A percentile compares a stretch with the other conserved stretches of the same genome.
Conservation (phyloP, 768 basidiomycete genomes). For the Fistulinella prunicolor region DNA sequence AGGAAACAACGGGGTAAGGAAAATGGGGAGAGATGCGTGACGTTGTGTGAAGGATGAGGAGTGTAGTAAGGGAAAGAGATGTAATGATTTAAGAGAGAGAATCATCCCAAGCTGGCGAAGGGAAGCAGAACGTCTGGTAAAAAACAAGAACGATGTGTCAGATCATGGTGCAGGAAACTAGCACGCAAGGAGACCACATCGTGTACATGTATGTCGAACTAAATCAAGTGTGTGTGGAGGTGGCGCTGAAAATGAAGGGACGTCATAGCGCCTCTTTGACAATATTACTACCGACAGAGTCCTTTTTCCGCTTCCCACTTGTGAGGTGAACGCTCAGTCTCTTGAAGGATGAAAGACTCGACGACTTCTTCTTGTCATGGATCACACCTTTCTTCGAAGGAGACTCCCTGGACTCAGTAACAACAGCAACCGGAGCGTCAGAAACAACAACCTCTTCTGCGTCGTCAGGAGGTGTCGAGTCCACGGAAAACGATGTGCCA, state of each 20-base stretch:
- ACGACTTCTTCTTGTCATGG: conserved; percentile 51
- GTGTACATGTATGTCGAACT: conserved; percentile 21
- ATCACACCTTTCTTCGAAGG: conserved; percentile 33
- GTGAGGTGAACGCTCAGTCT: conserved; percentile 44
- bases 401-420: conserved; percentile 30
- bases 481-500: conserved; percentile 38
- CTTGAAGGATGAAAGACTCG: conserved; percentile 56
- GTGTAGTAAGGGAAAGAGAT: conserved; percentile 15
- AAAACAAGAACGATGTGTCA: conserved; percentile 7
- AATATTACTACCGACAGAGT: conserved; percentile 46
- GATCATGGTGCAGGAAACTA: conserved; percentile 13
- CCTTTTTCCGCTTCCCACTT: conserved; percentile 50
- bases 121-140: conserved; percentile 10
- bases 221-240: conserved; percentile 16
- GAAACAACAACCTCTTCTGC: conserved; percentile 32
- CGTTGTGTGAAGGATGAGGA: conserved; percentile 8
- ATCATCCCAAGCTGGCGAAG: conserved; percentile 7
- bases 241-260: conserved; percentile 9
- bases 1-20: conserved; percentile 13
- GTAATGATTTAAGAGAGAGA: conserved; percentile 10
- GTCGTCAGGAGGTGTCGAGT: conserved; percentile 31
- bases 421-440: conserved; percentile 38
- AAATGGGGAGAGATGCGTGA: conserved; percentile 15
- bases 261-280: conserved; percentile 39
- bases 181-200: conserved; percentile 14